Evolutionary conservation across 2,329 filamentous ascomycete genomes (phyloP).

Genomic region (Colletotrichum gigasporum): DNA sequence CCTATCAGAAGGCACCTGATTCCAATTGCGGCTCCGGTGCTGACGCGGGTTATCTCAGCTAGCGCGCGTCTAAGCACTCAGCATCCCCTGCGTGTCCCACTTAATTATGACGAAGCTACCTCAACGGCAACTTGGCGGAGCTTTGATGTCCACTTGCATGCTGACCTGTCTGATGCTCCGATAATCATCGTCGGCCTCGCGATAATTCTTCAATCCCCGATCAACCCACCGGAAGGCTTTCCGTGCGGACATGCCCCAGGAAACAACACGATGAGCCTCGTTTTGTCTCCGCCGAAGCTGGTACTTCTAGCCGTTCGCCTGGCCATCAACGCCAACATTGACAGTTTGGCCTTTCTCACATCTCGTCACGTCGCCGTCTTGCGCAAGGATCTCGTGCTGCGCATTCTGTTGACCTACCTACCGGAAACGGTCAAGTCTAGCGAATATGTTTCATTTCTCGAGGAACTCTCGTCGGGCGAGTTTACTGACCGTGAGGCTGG

Average conservation of each 20-base stretch:
- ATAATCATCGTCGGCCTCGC: neutral
- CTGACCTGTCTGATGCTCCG: neutral
- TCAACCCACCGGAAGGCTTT: neutral
- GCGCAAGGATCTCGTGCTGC: slow-evolving; percentile 71
- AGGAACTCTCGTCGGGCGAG: slow-evolving; percentile 62
- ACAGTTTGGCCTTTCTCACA: slow-evolving; percentile 68
- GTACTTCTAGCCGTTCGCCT: slow-evolving; percentile 78
- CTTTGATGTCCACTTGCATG: slow-evolving; percentile 1
- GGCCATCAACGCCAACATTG: slow-evolving; percentile 72
- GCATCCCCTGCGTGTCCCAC: neutral
- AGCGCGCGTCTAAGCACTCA: slow-evolving; percentile 11
- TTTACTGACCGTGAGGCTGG: slow-evolving; percentile 50
- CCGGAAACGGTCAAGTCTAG: slow-evolving; percentile 74
- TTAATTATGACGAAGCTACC: slow-evolving; percentile 21
- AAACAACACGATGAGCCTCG: slow-evolving; percentile 45
- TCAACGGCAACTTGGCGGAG: neutral
- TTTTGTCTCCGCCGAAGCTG: slow-evolving; percentile 72
- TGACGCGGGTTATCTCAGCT: neutral
- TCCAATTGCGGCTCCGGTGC: neutral
- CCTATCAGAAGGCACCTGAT: slow-evolving; percentile 28
- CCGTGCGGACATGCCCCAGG: slow-evolving; percentile 22
- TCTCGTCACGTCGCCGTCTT: slow-evolving; percentile 66
- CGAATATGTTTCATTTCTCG: slow-evolving; percentile 70
- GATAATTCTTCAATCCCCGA: neutral
- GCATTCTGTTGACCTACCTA: slow-evolving; percentile 79